Evolutionary conservation across 164 flowering plant genomes (phyloP).

Genomic region (Pachysandra terminalis): DNA sequence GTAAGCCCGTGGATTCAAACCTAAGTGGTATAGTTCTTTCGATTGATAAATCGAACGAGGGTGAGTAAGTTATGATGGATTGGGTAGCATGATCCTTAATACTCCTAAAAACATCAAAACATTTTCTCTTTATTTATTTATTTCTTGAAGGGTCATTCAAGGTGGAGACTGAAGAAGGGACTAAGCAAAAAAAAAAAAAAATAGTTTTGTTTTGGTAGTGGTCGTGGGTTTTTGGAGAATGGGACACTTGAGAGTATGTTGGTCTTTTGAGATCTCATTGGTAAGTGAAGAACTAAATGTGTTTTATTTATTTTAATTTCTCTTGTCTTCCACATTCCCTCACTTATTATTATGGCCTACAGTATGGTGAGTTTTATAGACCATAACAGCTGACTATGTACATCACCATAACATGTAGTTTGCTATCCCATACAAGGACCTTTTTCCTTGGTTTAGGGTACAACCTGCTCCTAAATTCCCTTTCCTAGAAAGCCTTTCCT

Average conservation of each 20-base stretch:
- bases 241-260: slow-evolving; percentile 73
- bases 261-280: slow-evolving; percentile 78
- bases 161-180: slow-evolving; percentile 22
- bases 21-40: too few species aligned
- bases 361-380: not conserved
- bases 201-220: too few species aligned
- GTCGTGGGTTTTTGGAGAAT: slow-evolving; percentile 90
- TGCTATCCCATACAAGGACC: not conserved
- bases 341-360: not conserved
- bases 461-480: not conserved
- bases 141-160: too few species aligned
- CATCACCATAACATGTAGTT: not conserved
- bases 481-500: not conserved
- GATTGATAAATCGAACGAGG: too few species aligned
- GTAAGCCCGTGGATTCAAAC: too few species aligned
- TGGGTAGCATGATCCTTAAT: not conserved
- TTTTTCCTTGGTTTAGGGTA: not conserved
- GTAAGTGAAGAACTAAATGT: slow-evolving; percentile 41
- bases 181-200: too few species aligned
- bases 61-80: too few species aligned
- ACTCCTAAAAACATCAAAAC: not conserved
- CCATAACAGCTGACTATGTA: too few species aligned
- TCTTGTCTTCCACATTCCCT: slow-evolving; percentile 8
- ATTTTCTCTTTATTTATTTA: not conserved
- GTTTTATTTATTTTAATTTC: slow-evolving; percentile 17